Evolutionary conservation across 257 asterid genomes (phyloP), one percentile per base, ranked within the genome.

Genomic region (Solanum arcanum): DNA sequence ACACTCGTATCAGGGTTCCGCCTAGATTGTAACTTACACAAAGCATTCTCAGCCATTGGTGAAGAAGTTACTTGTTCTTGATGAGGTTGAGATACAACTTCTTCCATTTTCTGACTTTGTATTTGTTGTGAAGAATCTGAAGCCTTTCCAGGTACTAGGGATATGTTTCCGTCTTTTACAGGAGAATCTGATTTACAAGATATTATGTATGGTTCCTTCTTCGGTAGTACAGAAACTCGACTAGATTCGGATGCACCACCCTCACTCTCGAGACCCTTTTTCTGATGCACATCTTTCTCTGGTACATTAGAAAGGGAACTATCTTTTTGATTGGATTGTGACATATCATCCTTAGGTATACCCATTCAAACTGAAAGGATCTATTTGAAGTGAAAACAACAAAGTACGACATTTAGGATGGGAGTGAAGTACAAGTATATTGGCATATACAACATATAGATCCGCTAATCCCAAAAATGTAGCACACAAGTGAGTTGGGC

Each of bases 21-120:
- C 88, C 90, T 90, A 25, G 94, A 92, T 88, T 86, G 91, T 91
- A 90, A 86, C 86, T 91, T 91, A 86, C 89, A 86, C 86, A 88
- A 64, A 84, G 90, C 70, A 83, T 89, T 90, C 69, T 91, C 91
- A 52, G 88, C 86, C 64, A 62, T 84, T 60, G 42, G 33, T 46
- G 86, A 82, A 88, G 74, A 89, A 87, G 90, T 78, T 69, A 83
- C 88, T 52, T 39, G 83, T 86, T 88, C 88, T 87, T 88, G 94
- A 77, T 88, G 84, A 86, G 91, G 77, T 80, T 90, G 89, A 59
- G 90, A 86, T 76, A 76, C 85, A 88, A 87, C 78, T 42, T 82
- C 68, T 33, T 44, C 86, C 35, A 80, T 74, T 85, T 83, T 88
- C 44, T 87, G 89, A 90, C 85, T 87, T 90, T 88, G 89, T 66